Conservation (phyloP, 208 protist genomes). For the Trypanosoma grayi region DNA sequence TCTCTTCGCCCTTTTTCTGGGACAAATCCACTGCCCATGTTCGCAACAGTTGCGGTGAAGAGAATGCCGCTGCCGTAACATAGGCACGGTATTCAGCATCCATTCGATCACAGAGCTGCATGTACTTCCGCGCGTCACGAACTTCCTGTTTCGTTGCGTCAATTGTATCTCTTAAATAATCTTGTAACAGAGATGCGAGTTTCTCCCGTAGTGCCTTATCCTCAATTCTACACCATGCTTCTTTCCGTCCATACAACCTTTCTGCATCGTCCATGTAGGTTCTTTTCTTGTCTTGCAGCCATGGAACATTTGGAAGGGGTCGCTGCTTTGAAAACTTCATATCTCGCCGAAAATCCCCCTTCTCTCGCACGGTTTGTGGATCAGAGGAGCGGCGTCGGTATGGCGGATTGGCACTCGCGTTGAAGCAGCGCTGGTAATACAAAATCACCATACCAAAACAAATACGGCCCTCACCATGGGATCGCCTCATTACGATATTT, state of each 20-base stretch:
- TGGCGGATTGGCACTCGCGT: constrained; percentile 7
- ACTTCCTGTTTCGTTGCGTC: constrained; percentile 56
- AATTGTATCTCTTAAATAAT: constrained; percentile 77
- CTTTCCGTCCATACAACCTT: constrained; percentile 83
- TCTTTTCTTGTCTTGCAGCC: constrained; percentile 59
- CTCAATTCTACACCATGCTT: constrained; percentile 65
- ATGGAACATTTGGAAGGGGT: constrained; percentile 71
- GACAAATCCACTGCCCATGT: constrained; percentile 41
- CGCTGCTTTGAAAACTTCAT: constrained; percentile 64
- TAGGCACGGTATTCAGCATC: constrained; percentile 65
- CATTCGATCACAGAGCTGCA: constrained; percentile 42
- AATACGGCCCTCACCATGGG: not conserved
- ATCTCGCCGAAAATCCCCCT: constrained; percentile 74
- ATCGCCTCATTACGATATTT: constrained; percentile 11
- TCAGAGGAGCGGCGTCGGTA: constrained; percentile 73
- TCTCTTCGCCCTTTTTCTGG: constrained; percentile 1
- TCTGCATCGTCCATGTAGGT: constrained; percentile 91
- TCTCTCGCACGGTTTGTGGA: constrained; percentile 69
- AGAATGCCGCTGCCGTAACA: constrained; percentile 52
- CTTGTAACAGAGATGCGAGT: constrained; percentile 69
- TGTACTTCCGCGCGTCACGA: constrained; percentile 65
- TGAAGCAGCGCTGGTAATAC: constrained; percentile 2
- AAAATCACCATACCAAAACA: not conserved
- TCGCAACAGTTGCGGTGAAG: constrained; percentile 33
- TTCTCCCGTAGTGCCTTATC: constrained; percentile 70